Conservation (phyloP, 345 rosid genomes). For the Populus ilicifolia region DNA sequence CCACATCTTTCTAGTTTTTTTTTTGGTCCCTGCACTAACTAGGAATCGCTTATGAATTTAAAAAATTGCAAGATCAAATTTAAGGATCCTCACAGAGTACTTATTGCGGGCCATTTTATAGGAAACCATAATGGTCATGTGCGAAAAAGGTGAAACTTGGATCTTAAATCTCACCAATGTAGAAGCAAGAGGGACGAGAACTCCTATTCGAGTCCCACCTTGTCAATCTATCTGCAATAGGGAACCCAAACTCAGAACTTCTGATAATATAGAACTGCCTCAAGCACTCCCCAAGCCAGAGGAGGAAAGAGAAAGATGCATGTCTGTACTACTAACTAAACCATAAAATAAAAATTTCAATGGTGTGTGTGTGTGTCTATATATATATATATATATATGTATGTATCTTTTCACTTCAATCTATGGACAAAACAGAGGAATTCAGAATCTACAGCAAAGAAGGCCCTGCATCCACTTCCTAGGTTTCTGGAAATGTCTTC, state of each 20-base stretch:
- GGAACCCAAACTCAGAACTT: neutral
- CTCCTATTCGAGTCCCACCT: neutral
- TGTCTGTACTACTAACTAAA: slow-evolving; percentile 13
- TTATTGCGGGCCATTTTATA: no score
- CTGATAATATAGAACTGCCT: neutral
- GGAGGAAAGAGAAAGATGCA: neutral
- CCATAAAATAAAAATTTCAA: slow-evolving; percentile 8
- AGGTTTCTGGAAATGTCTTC: slow-evolving; percentile 46
- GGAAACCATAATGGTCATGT: no score
- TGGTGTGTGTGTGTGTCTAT: neutral
- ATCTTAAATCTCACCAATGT: neutral
- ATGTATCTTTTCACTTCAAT: slow-evolving; percentile 14
- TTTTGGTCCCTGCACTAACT: no score
- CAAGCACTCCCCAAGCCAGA: slow-evolving; percentile 2
- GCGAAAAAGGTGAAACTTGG: no score
- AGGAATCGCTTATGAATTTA: no score
- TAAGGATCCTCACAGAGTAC: no score
- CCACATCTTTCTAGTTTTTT: no score
- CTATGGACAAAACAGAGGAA: slow-evolving; percentile 31
- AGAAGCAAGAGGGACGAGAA: neutral
- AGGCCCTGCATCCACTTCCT: slow-evolving; percentile 59
- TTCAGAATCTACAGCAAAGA: slow-evolving; percentile 91
- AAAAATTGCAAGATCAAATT: no score
- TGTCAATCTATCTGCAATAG: neutral
- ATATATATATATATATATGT: slow-evolving; percentile 11